These are phyloP conservation scores for Nitzschia sp. DNA, from an alignment of 108 stramenopile genomes.

Conservation along the genomic window DNA sequence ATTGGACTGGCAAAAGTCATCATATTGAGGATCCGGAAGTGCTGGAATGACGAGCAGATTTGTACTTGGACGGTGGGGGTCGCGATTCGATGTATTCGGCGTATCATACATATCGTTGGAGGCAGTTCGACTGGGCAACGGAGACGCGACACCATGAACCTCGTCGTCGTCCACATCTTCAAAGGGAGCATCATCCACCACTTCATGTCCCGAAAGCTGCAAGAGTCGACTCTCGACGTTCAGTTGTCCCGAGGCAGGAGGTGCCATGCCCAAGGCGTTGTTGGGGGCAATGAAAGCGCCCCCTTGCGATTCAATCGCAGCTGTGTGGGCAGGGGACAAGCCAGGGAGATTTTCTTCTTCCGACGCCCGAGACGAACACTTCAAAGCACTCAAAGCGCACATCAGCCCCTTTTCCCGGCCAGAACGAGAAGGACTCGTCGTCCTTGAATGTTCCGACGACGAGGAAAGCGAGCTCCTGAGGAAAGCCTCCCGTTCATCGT, in stretches of 20 bases:
- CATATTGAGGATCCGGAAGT: background rate
- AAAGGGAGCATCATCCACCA: constrained; percentile 9
- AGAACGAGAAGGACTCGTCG: no score
- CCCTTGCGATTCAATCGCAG: background rate
- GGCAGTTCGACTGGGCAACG: background rate
- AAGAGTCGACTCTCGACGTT: background rate
- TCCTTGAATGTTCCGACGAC: no score
- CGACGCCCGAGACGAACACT: constrained; percentile 17
- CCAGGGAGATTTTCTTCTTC: background rate
- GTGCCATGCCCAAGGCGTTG: background rate
- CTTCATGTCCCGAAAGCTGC: background rate
- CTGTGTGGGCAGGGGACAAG: background rate
- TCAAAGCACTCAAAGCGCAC: constrained; percentile 10
- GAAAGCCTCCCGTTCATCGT: background rate
- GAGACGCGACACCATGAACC: background rate
- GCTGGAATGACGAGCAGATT: background rate
- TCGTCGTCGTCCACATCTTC: constrained; percentile 12
- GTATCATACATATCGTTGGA: constrained; percentile 21
- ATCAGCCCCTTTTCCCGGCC: no score
- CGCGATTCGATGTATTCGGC: constrained; percentile 20
- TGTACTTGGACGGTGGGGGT: background rate
- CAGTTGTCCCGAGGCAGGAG: background rate
- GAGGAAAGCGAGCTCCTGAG: background rate
- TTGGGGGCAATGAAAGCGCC: background rate
- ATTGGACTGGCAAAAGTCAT: constrained; percentile 17